Conservation (phyloP, 352 stramenopile species). For the Saprolegnia parasitica region DNA sequence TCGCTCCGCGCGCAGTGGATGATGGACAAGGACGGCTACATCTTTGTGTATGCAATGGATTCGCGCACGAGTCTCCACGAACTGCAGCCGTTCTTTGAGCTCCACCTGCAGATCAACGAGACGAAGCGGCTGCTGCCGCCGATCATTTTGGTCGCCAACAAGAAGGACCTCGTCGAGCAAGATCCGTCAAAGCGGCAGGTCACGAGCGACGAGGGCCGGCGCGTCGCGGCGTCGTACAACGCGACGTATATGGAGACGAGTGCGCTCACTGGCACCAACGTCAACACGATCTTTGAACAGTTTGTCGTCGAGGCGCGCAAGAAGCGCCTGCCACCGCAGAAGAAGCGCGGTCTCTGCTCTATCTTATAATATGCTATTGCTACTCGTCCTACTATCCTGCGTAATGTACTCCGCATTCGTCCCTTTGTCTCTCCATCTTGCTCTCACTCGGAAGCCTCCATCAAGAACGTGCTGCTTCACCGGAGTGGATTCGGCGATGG, state of each 20-base stretch:
- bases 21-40: conserved; percentile 89
- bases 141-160: conserved; percentile 87
- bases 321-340: conserved; percentile 57
- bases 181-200: conserved; percentile 79
- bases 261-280: conserved; percentile 76
- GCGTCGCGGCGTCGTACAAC: conserved; percentile 83
- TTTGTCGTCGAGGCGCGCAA: conserved; percentile 82
- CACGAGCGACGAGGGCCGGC: conserved; percentile 74
- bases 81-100: conserved; percentile 83
- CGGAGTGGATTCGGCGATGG: too few species aligned
- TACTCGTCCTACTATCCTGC: too few species aligned
- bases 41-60: conserved; percentile 90
- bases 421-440: too few species aligned
- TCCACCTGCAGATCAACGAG: conserved; percentile 87
- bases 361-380: conserved; percentile 47
- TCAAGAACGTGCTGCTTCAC: too few species aligned
- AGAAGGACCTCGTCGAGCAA: conserved; percentile 82
- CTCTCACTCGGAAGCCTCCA: too few species aligned
- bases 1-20: conserved; percentile 85
- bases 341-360: conserved; percentile 54
- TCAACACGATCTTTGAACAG: conserved; percentile 83
- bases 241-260: conserved; percentile 85
- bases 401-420: too few species aligned
- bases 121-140: conserved; percentile 64
- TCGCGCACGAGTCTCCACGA: conserved; percentile 83